A percentile compares a stretch with the other conserved stretches of the same genome.
These are phyloP conservation scores for Colletotrichum sp. DNA, from an alignment of 2,329 filamentous ascomycete genomes.

Conservation along the genomic window DNA sequence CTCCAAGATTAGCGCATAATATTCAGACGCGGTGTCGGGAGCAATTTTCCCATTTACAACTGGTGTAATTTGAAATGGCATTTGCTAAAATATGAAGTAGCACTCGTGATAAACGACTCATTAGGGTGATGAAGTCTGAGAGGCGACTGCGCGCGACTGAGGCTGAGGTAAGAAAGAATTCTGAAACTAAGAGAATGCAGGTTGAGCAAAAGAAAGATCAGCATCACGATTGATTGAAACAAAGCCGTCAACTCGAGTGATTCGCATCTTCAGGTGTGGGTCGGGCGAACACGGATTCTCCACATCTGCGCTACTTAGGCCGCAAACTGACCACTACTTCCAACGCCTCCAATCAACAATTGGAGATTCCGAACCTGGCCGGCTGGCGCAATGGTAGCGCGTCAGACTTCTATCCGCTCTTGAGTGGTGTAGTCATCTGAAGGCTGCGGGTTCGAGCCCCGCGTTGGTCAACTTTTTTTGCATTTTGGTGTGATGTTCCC, in stretches of 20 bases:
- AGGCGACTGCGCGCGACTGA: background rate
- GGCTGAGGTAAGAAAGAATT: no score
- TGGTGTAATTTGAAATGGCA: background rate
- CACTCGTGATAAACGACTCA: background rate
- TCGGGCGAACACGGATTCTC: background rate
- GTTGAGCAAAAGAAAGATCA: background rate
- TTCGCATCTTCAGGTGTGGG: background rate
- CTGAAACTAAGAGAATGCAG: no score
- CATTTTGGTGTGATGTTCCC: background rate
- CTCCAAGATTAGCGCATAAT: background rate
- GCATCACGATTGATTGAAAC: background rate
- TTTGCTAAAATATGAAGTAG: background rate
- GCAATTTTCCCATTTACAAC: background rate
- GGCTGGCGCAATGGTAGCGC: slow-evolving; percentile 23
- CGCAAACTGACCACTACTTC: accelerated
- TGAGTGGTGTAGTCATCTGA: background rate
- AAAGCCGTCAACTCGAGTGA: background rate
- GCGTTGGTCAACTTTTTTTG: slow-evolving; percentile 12
- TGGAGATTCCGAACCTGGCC: background rate
- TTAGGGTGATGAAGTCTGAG: background rate
- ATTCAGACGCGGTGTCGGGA: background rate
- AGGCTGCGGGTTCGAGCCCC: slow-evolving; percentile 22
- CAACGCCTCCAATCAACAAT: slow-evolving; percentile 4
- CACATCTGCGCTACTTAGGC: background rate
- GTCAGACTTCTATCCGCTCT: slow-evolving; percentile 13